These are phyloP conservation scores for Luvunga scandens DNA, from an alignment of 345 rosid species.

Conservation along the genomic window DNA sequence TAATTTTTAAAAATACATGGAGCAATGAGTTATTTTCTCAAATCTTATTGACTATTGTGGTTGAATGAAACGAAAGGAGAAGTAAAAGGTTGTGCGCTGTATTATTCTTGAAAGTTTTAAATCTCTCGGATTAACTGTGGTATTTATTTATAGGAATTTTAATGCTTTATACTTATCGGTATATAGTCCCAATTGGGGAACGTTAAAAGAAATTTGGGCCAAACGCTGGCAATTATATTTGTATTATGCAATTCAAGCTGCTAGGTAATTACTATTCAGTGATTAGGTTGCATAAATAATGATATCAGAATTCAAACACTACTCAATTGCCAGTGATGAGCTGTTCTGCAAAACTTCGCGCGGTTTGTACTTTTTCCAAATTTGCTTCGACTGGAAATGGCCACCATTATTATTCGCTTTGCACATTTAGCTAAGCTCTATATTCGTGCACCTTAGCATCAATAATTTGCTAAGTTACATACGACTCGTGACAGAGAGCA, in stretches of 20 bases:
- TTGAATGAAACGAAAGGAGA: no score
- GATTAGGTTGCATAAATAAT: background rate
- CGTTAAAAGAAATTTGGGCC: background rate
- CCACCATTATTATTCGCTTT: background rate
- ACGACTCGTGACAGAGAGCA: background rate
- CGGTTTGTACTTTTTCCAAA: background rate
- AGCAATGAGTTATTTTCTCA: no score
- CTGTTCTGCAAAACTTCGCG: background rate
- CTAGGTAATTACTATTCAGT: background rate
- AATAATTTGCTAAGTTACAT: background rate
- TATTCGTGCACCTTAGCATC: background rate
- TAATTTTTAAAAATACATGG: no score
- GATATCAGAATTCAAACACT: background rate
- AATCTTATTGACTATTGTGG: no score
- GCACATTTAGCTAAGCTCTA: background rate
- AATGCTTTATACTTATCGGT: background rate
- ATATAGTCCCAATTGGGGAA: background rate
- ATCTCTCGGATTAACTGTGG: no score
- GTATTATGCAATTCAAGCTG: background rate
- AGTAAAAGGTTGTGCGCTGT: no score
- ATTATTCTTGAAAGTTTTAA: background rate
- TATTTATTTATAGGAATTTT: background rate
- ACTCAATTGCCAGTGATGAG: background rate
- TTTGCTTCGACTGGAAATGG: background rate
- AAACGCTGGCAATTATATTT: background rate